Conservation (phyloP, 75 land plant species). For the Cunninghamia lanceolata region DNA sequence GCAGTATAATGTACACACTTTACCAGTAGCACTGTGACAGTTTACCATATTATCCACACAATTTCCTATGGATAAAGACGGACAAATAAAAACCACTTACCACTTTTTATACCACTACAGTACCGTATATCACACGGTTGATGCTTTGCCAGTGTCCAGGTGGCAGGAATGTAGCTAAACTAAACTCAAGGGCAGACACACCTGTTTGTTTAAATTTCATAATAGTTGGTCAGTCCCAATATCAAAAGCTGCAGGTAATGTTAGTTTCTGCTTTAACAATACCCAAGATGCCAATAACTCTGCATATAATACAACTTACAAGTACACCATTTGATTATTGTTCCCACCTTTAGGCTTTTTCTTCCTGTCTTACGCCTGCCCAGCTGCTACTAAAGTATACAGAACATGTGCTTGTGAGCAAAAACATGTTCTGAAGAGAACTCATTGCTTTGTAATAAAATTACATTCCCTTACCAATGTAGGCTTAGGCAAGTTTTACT, state of each 20-base stretch:
- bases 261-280: not conserved
- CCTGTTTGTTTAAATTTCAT: not conserved
- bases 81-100: too few relatives aligned
- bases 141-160: not conserved
- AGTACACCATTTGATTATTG: too few relatives aligned
- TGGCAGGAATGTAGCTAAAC: not conserved
- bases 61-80: not conserved
- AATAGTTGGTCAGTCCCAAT: not conserved
- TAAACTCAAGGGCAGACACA: too few relatives aligned
- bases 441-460: not conserved
- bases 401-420: not conserved
- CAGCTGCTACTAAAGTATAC: not conserved
- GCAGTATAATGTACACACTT: not conserved
- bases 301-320: not conserved
- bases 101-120: not conserved
- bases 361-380: not conserved
- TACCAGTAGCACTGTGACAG: not conserved
- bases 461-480: not conserved
- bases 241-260: not conserved
- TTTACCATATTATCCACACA: not conserved
- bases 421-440: not conserved
- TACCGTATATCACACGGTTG: not conserved
- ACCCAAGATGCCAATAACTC: not conserved
- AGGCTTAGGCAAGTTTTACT: not conserved
- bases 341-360: not conserved